Evolutionary conservation across 2,329 filamentous ascomycete species (phyloP).

Genomic region (Talaromyces albobiverticillius): DNA sequence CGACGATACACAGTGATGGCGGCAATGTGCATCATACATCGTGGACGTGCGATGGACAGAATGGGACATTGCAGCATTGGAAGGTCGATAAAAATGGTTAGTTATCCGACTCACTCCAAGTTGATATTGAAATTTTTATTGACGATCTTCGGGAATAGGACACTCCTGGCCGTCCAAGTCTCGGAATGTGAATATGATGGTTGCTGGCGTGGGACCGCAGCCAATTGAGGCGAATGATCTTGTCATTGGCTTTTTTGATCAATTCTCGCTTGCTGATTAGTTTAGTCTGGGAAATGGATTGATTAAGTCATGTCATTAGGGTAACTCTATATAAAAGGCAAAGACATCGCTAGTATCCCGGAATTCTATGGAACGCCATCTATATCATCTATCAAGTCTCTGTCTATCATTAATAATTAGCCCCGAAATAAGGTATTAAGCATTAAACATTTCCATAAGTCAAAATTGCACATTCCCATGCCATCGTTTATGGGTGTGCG

Average conservation of each 20-base stretch:
- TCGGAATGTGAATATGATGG: slow-evolving; percentile 44
- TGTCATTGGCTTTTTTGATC: slow-evolving; percentile 47
- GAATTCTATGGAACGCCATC: too few species aligned
- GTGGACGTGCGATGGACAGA: slow-evolving; percentile 40
- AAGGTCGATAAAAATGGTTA: slow-evolving; percentile 44
- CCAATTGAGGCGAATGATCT: slow-evolving; percentile 45
- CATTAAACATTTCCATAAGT: too few species aligned
- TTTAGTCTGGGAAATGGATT: too few species aligned
- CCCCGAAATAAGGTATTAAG: too few species aligned
- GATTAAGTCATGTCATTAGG: too few species aligned
- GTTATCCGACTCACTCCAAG: slow-evolving; percentile 12
- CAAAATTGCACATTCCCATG: too few species aligned
- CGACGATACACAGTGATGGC: slow-evolving; percentile 32
- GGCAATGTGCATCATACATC: slow-evolving; percentile 43
- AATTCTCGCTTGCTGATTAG: slow-evolving; percentile 22
- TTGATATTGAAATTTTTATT: not conserved
- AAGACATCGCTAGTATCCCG: too few species aligned
- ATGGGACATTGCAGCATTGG: slow-evolving; percentile 44
- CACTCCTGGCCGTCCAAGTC: slow-evolving; percentile 49
- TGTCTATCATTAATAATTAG: too few species aligned
- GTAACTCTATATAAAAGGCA: too few species aligned
- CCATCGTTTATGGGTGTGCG: too few species aligned
- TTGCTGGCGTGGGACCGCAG: slow-evolving; percentile 39
- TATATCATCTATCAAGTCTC: too few species aligned
- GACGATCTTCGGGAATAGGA: slow-evolving; percentile 20